A percentile compares a stretch with the other conserved stretches of the same genome.
Conservation (phyloP, 1,284 basidiomycete genomes). For the Trametes hirsuta region DNA sequence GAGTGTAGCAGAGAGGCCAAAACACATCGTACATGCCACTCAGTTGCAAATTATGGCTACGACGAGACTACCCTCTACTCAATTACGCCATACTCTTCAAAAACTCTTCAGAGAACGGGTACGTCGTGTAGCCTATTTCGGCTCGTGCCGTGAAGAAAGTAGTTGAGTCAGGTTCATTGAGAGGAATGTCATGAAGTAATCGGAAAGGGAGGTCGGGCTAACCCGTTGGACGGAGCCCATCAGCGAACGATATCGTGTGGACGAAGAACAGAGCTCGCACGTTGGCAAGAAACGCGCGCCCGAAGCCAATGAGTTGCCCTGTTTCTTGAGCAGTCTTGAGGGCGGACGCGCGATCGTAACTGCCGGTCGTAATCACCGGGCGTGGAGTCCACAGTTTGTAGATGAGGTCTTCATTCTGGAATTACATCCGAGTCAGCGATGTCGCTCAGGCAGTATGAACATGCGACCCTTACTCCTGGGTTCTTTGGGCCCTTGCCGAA, state of each 20-base stretch:
- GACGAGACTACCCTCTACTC: too few relatives aligned
- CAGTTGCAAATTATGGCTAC: too few relatives aligned
- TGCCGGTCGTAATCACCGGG: conserved; percentile 41
- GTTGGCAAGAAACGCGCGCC: conserved; percentile 50
- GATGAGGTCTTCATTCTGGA: conserved; percentile 33
- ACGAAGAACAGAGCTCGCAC: conserved; percentile 22
- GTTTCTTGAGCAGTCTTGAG: conserved; percentile 34
- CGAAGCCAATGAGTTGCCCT: conserved; percentile 49
- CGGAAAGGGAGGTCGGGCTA: conserved; percentile 25
- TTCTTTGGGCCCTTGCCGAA: conserved; percentile 25
- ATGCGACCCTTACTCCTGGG: neutral
- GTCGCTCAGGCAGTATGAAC: too few relatives aligned
- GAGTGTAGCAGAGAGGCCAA: too few relatives aligned
- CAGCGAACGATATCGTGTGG: neutral
- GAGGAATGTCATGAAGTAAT: conserved; percentile 17
- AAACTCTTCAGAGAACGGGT: conserved; percentile 26
- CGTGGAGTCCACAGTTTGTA: conserved; percentile 34
- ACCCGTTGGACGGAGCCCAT: neutral
- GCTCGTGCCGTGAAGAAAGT: conserved; percentile 26
- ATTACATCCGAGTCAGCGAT: neutral
- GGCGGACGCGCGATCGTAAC: conserved; percentile 34
- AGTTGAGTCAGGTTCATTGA: conserved; percentile 10
- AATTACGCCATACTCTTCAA: conserved; percentile 1
- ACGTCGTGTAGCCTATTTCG: conserved; percentile 30
- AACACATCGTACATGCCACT: too few relatives aligned